Evolutionary conservation across 129 eudicot species (phyloP).

Genomic region (Glebionis coronaria): DNA sequence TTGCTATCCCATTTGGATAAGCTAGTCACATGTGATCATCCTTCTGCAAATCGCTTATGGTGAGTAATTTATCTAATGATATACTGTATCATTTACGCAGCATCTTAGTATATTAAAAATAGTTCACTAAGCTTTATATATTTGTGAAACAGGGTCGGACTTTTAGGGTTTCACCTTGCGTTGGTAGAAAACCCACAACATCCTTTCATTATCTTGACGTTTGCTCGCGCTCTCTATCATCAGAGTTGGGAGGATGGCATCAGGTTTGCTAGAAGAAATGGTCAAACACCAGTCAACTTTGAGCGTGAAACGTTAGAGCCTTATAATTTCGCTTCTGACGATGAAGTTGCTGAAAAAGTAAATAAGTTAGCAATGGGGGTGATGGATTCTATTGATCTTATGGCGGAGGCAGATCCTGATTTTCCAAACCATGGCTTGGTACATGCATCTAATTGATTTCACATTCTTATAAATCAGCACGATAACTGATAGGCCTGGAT

Average conservation of each 20-base stretch:
- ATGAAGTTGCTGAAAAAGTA: slow-evolving; percentile 55
- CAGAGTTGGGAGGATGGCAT: slow-evolving; percentile 55
- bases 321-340: slow-evolving; percentile 44
- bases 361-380: slow-evolving; percentile 38
- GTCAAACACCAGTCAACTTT: slow-evolving; percentile 32
- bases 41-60: slow-evolving; percentile 64
- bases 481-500: background rate
- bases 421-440: slow-evolving; percentile 54
- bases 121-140: slow-evolving; percentile 18
- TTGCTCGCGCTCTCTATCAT: slow-evolving; percentile 65
- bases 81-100: background rate
- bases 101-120: background rate
- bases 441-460: slow-evolving; percentile 25
- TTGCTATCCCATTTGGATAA: slow-evolving; percentile 59
- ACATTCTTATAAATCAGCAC: background rate
- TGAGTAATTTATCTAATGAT: slow-evolving; percentile 36
- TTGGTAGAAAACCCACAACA: slow-evolving; percentile 62
- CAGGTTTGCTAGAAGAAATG: slow-evolving; percentile 47
- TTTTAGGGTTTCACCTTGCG: slow-evolving; percentile 71
- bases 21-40: slow-evolving; percentile 66
- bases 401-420: slow-evolving; percentile 38
- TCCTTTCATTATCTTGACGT: slow-evolving; percentile 58
- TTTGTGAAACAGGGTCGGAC: slow-evolving; percentile 56
- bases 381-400: slow-evolving; percentile 38
- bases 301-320: slow-evolving; percentile 52